phyloP scores from a whole-genome alignment of 371 early-diverging fungal genomes.

The Rhizopus microsporus region DNA sequence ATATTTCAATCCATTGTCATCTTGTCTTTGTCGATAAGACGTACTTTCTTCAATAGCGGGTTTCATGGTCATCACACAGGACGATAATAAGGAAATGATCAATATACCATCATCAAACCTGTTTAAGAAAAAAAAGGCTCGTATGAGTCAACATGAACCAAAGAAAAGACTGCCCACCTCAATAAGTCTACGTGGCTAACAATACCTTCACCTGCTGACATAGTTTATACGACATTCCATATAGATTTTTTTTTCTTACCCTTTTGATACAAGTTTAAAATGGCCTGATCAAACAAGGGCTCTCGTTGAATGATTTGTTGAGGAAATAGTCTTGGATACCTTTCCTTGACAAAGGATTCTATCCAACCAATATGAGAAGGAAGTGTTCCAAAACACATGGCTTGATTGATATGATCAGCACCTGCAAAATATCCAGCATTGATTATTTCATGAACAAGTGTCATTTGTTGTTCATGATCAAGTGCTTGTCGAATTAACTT shows the following conservation, averaged over 20 bases:
- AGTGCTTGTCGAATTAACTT: conserved; percentile 27
- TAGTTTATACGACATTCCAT: not conserved
- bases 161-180: conserved; percentile 19
- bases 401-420: conserved; percentile 29
- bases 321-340: conserved; percentile 25
- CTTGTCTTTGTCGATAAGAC: not conserved
- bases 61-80: conserved; percentile 48
- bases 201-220: conserved; percentile 40
- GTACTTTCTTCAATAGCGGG: conserved; percentile 15
- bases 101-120: conserved; percentile 53
- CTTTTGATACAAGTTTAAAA: conserved; percentile 44
- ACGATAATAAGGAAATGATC: conserved; percentile 42
- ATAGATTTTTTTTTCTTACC: conserved; percentile 23
- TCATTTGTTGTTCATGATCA: conserved; percentile 39
- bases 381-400: conserved; percentile 47
- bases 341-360: conserved; percentile 10
- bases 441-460: conserved; percentile 28
- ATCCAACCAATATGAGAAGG: conserved; percentile 28
- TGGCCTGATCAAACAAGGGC: conserved; percentile 52
- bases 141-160: not conserved
- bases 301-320: conserved; percentile 20
- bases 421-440: conserved; percentile 25
- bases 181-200: conserved; percentile 46
- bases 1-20: conserved; percentile 2
- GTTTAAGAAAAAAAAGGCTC: not conserved